Base-by-base conservation (phyloP, 768 basidiomycete species). In the Filobasidium floriforme region DNA sequence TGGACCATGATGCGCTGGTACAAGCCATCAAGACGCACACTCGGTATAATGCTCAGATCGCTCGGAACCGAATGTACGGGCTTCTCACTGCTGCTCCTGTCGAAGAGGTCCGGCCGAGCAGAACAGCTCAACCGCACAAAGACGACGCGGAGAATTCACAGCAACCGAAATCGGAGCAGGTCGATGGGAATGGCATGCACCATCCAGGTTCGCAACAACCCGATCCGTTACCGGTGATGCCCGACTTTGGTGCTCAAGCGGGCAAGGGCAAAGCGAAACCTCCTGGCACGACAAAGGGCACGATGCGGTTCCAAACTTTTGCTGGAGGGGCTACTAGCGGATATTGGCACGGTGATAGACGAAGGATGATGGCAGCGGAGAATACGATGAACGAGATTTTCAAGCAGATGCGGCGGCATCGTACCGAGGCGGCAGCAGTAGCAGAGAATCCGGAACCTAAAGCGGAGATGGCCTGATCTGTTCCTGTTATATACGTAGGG, bases 281-380 rank as follows among this genome's bases (percentile, higher is more conserved):
- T 65, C 52, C 64, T 60, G 43, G 64, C 41, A 7, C 64, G 64
- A 19, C 59, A 1, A 60, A 37, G 26, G 41, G 59, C 18, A 32
- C 37, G 59, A 60, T 60, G 61, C 29, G 44, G 11, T 62, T 40
- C 61, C 52, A 67, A 28, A 67, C 66, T 14, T 67, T 67, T 62
- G 66, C 66, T 9, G 66, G 66, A 22, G 66, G 66, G 0, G 66
- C 66, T 7, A 67, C 61, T 14, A 62, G 49, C 28, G 66, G 66
- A 1, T 46, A 51, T 41, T 67, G 66, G 66, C 66, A 67, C 44
- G 51, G 61, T 11, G 52, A 62, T 46, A 49, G 66, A 24, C n/a
- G 66, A n/a, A 43, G 65, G 24, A 52, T 66, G 60, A 12, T 66
- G 44, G 59, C 46, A 24, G 60, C 65, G 1, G 65, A 66, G 49